phyloP scores from a whole-genome alignment of 202 grass and related monocot genomes.

The Eragrostis tef region DNA sequence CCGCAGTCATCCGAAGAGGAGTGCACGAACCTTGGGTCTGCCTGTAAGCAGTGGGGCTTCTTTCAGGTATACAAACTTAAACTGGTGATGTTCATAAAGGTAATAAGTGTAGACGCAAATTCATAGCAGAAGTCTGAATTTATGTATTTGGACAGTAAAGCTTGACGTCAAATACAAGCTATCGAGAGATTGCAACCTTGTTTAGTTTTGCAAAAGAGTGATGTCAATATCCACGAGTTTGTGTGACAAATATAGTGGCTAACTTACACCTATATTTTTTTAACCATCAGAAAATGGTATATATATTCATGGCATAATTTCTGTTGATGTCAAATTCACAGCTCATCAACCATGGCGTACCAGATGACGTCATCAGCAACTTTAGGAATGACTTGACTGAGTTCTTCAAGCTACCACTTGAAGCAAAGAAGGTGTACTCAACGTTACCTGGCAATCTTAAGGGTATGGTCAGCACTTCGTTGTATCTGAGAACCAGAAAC shows the following conservation, averaged over 20 bases:
- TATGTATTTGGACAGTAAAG: neutral
- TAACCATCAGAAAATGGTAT: neutral
- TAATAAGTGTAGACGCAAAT: neutral
- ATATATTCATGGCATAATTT: neutral
- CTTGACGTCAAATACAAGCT: neutral
- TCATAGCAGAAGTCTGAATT: neutral
- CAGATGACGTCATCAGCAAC: constrained; percentile 35
- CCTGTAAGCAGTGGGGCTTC: constrained; percentile 53
- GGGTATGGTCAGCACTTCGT: constrained; percentile 79
- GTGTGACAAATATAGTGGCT: neutral
- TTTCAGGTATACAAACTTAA: constrained; percentile 42
- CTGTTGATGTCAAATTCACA: constrained; percentile 11
- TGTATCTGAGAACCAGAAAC: constrained; percentile 61
- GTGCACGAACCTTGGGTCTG: constrained; percentile 49
- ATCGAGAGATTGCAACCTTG: neutral
- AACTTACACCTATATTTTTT: neutral
- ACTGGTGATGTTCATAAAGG: neutral
- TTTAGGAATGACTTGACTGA: constrained; percentile 39
- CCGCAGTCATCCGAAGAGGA: constrained; percentile 47
- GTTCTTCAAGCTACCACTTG: constrained; percentile 62
- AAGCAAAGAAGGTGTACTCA: constrained; percentile 57
- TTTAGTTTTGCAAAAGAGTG: neutral
- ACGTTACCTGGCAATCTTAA: constrained; percentile 46
- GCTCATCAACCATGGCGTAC: constrained; percentile 61
- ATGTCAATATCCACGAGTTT: neutral